Base-by-base conservation (phyloP, 257 asterid genomes). In the Petunia axillaris region DNA sequence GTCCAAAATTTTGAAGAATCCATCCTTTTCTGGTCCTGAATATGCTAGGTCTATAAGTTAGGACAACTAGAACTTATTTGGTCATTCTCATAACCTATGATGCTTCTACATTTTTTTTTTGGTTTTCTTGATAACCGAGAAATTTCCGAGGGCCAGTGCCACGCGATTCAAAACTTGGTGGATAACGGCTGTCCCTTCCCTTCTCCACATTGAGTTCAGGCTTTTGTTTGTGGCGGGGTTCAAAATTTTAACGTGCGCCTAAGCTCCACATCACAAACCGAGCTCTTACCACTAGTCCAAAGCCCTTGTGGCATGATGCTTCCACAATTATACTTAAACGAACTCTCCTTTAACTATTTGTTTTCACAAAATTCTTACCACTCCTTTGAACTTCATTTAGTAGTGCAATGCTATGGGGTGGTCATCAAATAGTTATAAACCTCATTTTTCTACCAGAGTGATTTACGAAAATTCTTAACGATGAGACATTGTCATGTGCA, bases 1-100 rank as follows among this genome's bases (percentile, higher is more conserved):
- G 15, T 67, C 75, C 54, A 67, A 43, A 67, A 41, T 67, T 41
- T 67, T 67, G 55, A n/a, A n/a, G 39, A 67, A 67, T 67, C n/a
- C 54, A 66, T 41, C 54, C 4, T 16, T 67, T 67, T n/a, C 9
- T 41, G 8, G 75, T 43, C 39, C 15, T 40, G 38, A 66, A 66
- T 66, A 66, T 66, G 53, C 53, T 66, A 66, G 46, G 16, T 6
- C 54, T 66, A 66, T 15, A 66, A 15, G 52, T 41, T 8, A 41
- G 54, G 75, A 15, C 54, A 60, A 25, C 40, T 25, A 60, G 14
- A 25, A 60, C 40, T 60, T 60, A 60, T 60, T 60, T 60, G 65
- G 8, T 25, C 39, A 25, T 25, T 60, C 65, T 25, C 65, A 60
- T 60, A 25, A 8, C 8, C 5, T 60, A 58, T 16, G 65, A 5